Base-by-base conservation (phyloP, 2,329 filamentous ascomycete species). In the Trichoderma sp. region DNA sequence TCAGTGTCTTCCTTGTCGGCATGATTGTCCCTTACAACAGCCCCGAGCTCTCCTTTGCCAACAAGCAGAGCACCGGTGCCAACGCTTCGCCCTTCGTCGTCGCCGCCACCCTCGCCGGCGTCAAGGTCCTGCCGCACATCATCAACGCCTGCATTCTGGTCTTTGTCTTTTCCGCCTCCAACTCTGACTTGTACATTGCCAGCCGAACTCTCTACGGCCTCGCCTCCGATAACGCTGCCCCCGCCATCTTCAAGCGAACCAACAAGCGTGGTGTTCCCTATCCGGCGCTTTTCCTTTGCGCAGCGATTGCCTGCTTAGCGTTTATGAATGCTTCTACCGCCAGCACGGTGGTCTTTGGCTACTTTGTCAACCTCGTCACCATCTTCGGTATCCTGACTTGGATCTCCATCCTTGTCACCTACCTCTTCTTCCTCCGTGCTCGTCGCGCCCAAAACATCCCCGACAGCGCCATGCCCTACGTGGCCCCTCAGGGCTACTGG, bases 151-250 rank as follows among this genome's bases (percentile, higher is more conserved):
- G 91, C 80, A 94, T 95, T 78, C 85, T 94, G 77, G 82, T 94
- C 77, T 95, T 95, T 81, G 93, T 94, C 79, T 94, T 95, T 84
- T 93, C 91, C 14, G 93, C 93, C 16, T 89, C 92, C 77, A 95
- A 95, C 86, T 94, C 92, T 1, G 93, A 95, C 85, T 85, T 95
- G 29, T 95, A 95, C 88, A 94, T 91, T 79, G 93, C 92, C 24
- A 93, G 90, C 77, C 91, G 93, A 73, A 94, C 91, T 7, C 88
- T 95, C 73, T 93, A 94, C 83, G 93, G 92, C 76, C 89, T 96
- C 7, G 91, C 94, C 1, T 88, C 90, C 8, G 92, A 94, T 80
- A 91, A 91, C 53, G 90, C 93, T 56, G 94, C 94, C 0, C 94
- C 94, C 0, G 86, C 86, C 76, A 91, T 96, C 83, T 91, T 97